Percentiles rank a stretch among this genome's conserved stretches.
phyloP scores from a whole-genome alignment of 2,329 filamentous ascomycete genomes.

The Fusarium kyushuense region DNA sequence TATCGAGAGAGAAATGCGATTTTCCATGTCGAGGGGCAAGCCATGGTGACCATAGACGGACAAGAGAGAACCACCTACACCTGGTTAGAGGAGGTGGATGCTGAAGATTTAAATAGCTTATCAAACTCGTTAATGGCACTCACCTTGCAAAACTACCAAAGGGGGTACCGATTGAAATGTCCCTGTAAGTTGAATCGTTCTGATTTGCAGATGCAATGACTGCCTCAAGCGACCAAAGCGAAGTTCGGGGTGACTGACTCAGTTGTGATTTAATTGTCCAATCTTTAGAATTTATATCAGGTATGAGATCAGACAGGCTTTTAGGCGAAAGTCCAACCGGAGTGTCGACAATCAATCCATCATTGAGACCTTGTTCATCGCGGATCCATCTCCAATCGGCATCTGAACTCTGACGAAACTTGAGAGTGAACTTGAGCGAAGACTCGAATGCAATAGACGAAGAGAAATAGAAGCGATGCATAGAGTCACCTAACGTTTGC shows the following conservation, averaged over 20 bases:
- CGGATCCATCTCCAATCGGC: slow-evolving; percentile 78
- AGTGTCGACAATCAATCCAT: slow-evolving; percentile 71
- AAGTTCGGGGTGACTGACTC: slow-evolving; percentile 76
- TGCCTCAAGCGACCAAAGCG: slow-evolving; percentile 76
- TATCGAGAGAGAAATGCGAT: slow-evolving; percentile 73
- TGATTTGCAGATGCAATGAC: slow-evolving; percentile 67
- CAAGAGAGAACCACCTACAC: slow-evolving; percentile 80
- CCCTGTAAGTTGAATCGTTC: slow-evolving; percentile 67
- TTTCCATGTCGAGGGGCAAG: slow-evolving; percentile 88
- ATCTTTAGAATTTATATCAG: slow-evolving; percentile 63
- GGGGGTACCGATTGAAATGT: slow-evolving; percentile 72
- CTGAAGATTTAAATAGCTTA: background rate
- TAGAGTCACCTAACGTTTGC: slow-evolving; percentile 50
- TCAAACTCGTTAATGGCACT: slow-evolving; percentile 32
- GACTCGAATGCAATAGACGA: slow-evolving; percentile 61
- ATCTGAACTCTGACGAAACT: slow-evolving; percentile 67
- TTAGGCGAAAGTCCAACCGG: slow-evolving; percentile 49
- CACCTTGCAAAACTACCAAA: slow-evolving; percentile 68
- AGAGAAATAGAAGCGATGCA: slow-evolving; percentile 65
- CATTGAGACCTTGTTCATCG: slow-evolving; percentile 70
- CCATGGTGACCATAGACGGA: slow-evolving; percentile 86
- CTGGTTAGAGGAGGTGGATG: slow-evolving; percentile 12
- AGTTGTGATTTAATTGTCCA: slow-evolving; percentile 65
- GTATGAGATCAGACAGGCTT: slow-evolving; percentile 67
- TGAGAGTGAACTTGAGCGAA: slow-evolving; percentile 75